Evolutionary conservation across 352 stramenopile genomes (phyloP), one percentile per base, ranked within the genome.

Genomic region (Phytophthora sansomeana): DNA sequence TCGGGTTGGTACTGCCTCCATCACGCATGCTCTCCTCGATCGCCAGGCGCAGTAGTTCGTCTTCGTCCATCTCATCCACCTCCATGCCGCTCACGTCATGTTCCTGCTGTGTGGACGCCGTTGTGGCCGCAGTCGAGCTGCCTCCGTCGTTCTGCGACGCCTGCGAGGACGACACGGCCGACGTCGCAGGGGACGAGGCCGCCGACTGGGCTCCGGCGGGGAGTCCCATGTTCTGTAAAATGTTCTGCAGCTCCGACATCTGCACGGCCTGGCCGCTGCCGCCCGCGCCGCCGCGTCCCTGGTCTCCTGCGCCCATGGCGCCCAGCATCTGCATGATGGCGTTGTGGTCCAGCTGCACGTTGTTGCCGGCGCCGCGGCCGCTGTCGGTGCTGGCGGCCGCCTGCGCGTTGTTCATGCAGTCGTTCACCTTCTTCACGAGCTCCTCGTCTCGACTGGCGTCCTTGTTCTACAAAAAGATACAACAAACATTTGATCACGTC

Each of bases 301-400:
- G 80, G 21, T 94, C 81, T 19, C 88, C 85, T 19, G 80, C 82
- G 19, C 84, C 81, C 80, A 96, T 92, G 11, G 88, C 88, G 9
- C 88, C 89, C 30, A 97, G 81, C 84, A 97, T 95, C 69, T 97
- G 88, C 88, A 97, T 95, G 72, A 97, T 95, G 43, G 88, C 87
- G 68, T 95, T 96, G 69, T 96, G 88, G 69, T 97, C 89, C 10
- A 96, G 63, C 71, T 94, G 88, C 19, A 91, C 80, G 58, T 92
- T 92, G 55, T 78, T 78, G 29, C 62, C 65, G 10, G 78, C 58
- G 28, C 70, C 51, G 11, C 63, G 68, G 2, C 70, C 62, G 41
- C 71, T 63, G 0, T 76, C 60, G 35, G 58, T 74, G 17, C 69
- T 69, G 19, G 67, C 36, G n/a, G 83, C 61, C 11, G 87, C 60